A percentile compares a stretch with the other conserved stretches of the same genome.
Conservation (phyloP, 352 stramenopile genomes). For the Phytophthora melonis region DNA sequence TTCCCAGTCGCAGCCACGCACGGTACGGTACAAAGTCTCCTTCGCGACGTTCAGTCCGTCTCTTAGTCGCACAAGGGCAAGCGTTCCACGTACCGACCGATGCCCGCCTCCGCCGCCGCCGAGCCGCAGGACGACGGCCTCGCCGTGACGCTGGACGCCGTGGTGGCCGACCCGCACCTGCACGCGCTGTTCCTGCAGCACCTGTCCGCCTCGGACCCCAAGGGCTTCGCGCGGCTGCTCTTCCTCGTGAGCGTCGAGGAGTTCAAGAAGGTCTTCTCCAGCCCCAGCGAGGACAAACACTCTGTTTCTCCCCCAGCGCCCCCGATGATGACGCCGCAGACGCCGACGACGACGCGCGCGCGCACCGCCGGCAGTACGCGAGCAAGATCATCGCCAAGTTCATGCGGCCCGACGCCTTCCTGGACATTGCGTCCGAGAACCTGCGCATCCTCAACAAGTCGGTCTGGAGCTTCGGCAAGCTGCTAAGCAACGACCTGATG, state of each 20-base stretch:
- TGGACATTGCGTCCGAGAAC: conserved; percentile 84
- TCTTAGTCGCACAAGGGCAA: conserved; percentile 18
- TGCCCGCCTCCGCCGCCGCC: conserved; percentile 4
- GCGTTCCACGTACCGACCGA: background rate
- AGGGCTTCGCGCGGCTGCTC: conserved; percentile 78
- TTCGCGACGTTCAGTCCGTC: conserved; percentile 24
- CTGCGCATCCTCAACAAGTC: conserved; percentile 84
- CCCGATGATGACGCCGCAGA: conserved; percentile 11
- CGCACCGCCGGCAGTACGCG: conserved; percentile 70
- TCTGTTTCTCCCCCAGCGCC: background rate
- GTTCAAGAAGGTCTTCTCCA: conserved; percentile 83
- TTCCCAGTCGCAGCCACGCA: conserved; percentile 15
- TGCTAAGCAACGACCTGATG: conserved; percentile 79
- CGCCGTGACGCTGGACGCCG: conserved; percentile 69
- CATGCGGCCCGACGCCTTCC: conserved; percentile 84
- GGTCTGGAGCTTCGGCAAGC: conserved; percentile 79
- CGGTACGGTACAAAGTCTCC: conserved; percentile 1
- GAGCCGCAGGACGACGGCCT: conserved; percentile 16
- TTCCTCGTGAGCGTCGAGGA: conserved; percentile 91
- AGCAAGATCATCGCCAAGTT: conserved; percentile 91
- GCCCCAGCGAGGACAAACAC: background rate
- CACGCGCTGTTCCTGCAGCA: conserved; percentile 87
- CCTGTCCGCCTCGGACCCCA: conserved; percentile 69
- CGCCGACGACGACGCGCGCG: conserved; percentile 33
- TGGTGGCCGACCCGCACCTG: conserved; percentile 80